Evolutionary conservation across 2,329 filamentous ascomycete genomes (phyloP).

Genomic region (Trichoderma breve): DNA sequence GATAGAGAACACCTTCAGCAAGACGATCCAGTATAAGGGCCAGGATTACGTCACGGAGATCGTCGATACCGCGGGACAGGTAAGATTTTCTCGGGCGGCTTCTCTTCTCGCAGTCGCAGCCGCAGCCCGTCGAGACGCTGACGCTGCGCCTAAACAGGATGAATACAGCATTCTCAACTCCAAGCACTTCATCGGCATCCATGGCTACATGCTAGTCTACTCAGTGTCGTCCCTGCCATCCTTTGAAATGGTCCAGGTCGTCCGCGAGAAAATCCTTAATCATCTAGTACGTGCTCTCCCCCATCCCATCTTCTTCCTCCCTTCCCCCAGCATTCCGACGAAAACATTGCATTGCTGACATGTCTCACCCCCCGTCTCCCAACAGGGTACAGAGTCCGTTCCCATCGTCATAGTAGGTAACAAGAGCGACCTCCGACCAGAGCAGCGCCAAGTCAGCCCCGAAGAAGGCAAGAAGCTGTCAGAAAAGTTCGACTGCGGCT

Average conservation of each 20-base stretch:
- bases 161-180: conserved; percentile 98
- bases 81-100: conserved; percentile 40
- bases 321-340: not conserved
- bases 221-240: conserved; percentile 92
- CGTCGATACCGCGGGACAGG: conserved; percentile 95
- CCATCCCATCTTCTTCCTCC: no score
- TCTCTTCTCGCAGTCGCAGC: not conserved
- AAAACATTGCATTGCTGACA: not conserved
- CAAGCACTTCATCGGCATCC: conserved; percentile 98
- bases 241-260: conserved; percentile 96
- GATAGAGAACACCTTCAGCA: conserved; percentile 98
- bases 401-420: conserved; percentile 95
- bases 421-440: conserved; percentile 89
- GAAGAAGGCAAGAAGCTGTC: conserved; percentile 84
- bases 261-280: conserved; percentile 95
- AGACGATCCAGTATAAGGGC: conserved; percentile 86
- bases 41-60: conserved; percentile 96
- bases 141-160: conserved; percentile 56
- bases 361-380: not conserved
- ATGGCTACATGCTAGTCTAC: conserved; percentile 98
- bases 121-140: not conserved
- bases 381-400: conserved; percentile 82
- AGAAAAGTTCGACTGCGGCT: conserved; percentile 86
- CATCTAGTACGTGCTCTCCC: conserved; percentile 65
- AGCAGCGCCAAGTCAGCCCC: conserved; percentile 84